These are phyloP conservation scores for Diaporthe sp. DNA, from an alignment of 2,329 filamentous ascomycete genomes.

Conservation along the genomic window DNA sequence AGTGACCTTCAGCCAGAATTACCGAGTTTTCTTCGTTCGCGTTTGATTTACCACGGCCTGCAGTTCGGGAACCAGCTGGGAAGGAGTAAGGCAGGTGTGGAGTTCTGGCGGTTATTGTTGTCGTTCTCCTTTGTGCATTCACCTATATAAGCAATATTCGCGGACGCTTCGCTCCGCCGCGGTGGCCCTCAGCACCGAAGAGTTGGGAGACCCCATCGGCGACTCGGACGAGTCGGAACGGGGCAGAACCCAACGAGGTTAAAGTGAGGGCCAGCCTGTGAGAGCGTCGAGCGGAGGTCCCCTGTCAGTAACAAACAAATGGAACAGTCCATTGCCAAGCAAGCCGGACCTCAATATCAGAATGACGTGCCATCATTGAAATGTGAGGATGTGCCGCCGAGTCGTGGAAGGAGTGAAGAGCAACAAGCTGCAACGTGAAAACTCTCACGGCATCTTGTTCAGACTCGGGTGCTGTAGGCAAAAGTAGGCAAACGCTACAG, in stretches of 20 bases:
- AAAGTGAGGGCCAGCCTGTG: conserved; percentile 72
- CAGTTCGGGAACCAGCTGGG: conserved; percentile 34
- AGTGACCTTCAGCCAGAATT: conserved; percentile 62
- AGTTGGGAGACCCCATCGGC: conserved; percentile 64
- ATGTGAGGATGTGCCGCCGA: neutral
- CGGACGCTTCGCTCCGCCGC: conserved; percentile 74
- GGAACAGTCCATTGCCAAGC: conserved; percentile 47
- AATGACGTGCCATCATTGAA: conserved; percentile 1
- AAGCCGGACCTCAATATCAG: conserved; percentile 34
- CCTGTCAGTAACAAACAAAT: conserved; percentile 50
- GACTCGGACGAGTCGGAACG: conserved; percentile 41
- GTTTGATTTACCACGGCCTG: conserved; percentile 41
- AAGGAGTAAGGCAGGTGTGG: conserved; percentile 47
- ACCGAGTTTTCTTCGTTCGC: conserved; percentile 36
- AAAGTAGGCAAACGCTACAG: neutral
- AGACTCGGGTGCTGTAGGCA: neutral
- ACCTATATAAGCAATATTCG: conserved; percentile 58
- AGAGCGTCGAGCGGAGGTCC: conserved; percentile 73
- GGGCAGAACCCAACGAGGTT: conserved; percentile 73
- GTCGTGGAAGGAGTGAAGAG: neutral
- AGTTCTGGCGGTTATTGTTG: conserved; percentile 31
- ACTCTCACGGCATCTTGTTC: neutral
- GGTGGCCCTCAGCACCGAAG: conserved; percentile 76
- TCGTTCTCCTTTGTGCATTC: conserved; percentile 63
- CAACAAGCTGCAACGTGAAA: neutral